Base-by-base conservation (phyloP, 805 yeast species). In the Tetrapisispora iriomotensis region DNA sequence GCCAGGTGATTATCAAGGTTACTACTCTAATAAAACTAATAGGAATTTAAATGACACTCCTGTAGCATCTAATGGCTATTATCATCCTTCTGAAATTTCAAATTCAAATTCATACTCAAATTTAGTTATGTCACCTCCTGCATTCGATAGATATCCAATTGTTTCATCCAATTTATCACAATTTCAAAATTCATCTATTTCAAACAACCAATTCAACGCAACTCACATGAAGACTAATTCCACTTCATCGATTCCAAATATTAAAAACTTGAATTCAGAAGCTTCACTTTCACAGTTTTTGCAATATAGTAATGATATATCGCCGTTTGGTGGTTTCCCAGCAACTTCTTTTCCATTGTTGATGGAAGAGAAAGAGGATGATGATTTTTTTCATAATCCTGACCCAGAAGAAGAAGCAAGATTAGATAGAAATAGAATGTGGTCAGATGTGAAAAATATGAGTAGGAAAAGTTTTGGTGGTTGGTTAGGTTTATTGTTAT, bases 311-410 rank as follows among this genome's bases (percentile, higher is more conserved):
- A 68, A 66, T 29, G 92, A 82, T 53, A 78, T 79, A 48, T 76
- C 83, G 35, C 98, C 97, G 3, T 90, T 90, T 64, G 98, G 97
- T 37, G 97, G 97, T 13, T 90, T 84, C 61, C 97, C 98, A 1
- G 94, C 95, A 8, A 71, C 87, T 14, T 78, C 86, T 4, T 90
- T 90, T 65, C 98, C 98, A 1, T 66, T 90, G 41, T 80, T 75
- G 50, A 77, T 92, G 46, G 96, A 90, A 43, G 97, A 90, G 50
- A 85, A 85, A 62, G 98, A 90, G 62, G 81, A 83, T 8, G 98
- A 90, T 64, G 98, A 90, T 61, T 88, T 85, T 56, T 60, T 92
- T 48, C 97, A 90, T 62, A 92, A 90, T 62, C 97, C 97, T 2
- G 96, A 90, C 60, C 96, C 96, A 8, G 80, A 87, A 27, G 83